Conservation (phyloP, 2,329 filamentous ascomycete genomes). For the Trichoderma atroviride region DNA sequence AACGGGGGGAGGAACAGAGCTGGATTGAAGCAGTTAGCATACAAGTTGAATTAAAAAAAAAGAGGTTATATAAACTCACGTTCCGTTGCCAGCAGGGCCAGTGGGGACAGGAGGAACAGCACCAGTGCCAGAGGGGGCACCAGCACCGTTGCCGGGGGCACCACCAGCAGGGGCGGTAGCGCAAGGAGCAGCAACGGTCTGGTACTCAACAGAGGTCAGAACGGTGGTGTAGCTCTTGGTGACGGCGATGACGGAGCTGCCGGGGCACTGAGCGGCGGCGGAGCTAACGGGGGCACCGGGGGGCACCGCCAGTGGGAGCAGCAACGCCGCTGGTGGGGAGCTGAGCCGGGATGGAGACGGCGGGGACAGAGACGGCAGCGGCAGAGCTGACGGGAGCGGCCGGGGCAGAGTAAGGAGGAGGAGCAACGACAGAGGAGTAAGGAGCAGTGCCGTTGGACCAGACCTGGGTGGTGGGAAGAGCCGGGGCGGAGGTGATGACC, state of each 20-base stretch:
- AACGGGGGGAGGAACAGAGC: conserved; percentile 41
- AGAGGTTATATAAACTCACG: conserved; percentile 28
- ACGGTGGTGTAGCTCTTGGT: conserved; percentile 60
- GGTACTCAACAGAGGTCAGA: conserved; percentile 57
- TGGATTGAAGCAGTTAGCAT: neutral
- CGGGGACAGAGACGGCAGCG: conserved; percentile 20
- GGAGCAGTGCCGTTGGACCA: conserved; percentile 32
- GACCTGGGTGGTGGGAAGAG: conserved; percentile 28
- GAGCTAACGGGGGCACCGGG: conserved; percentile 16
- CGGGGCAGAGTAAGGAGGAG: conserved; percentile 44
- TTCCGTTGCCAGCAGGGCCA: conserved; percentile 44
- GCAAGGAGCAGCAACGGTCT: conserved; percentile 51
- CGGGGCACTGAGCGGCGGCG: conserved; percentile 32
- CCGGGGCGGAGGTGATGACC: conserved; percentile 37
- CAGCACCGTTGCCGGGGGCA: conserved; percentile 25
- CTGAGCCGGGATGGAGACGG: conserved; percentile 5
- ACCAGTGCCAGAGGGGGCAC: conserved; percentile 44
- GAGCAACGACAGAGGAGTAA: conserved; percentile 39
- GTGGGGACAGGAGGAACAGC: conserved; percentile 45
- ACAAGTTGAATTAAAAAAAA: neutral
- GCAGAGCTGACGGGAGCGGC: neutral
- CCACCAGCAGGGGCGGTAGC: conserved; percentile 37
- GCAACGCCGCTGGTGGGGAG: conserved; percentile 29
- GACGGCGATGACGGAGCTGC: conserved; percentile 53
- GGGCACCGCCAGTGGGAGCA: conserved; percentile 24